phyloP scores from a whole-genome alignment of 768 basidiomycete species.

The Tulasnella sp. region DNA sequence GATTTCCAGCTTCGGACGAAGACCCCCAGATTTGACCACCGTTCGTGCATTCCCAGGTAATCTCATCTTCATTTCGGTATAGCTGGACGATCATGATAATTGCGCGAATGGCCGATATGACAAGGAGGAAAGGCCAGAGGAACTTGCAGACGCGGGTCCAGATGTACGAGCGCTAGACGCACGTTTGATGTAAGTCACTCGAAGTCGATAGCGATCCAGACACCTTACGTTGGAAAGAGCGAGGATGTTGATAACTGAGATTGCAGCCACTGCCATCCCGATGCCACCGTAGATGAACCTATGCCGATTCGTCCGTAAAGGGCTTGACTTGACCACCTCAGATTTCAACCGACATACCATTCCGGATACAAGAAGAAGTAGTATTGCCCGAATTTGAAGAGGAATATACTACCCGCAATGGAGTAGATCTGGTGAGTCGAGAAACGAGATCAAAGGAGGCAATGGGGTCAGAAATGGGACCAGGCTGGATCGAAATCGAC shows the following conservation, averaged over 20 bases:
- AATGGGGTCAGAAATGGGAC: slow-evolving; percentile 9
- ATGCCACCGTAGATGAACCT: slow-evolving; percentile 69
- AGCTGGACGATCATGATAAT: slow-evolving; percentile 69
- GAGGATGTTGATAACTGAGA: slow-evolving; percentile 47
- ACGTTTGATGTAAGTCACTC: background rate
- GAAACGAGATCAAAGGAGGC: background rate
- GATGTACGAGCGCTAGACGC: slow-evolving; percentile 54
- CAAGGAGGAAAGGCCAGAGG: slow-evolving; percentile 63
- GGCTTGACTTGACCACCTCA: background rate
- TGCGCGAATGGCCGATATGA: slow-evolving; percentile 54
- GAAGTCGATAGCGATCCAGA: background rate
- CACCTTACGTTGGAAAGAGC: slow-evolving; percentile 56
- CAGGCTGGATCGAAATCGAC: background rate
- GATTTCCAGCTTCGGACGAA: slow-evolving; percentile 41
- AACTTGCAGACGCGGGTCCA: slow-evolving; percentile 58
- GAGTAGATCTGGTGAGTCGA: slow-evolving; percentile 47
- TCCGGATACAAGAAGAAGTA: slow-evolving; percentile 59
- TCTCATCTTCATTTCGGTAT: slow-evolving; percentile 58
- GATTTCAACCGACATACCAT: slow-evolving; percentile 38
- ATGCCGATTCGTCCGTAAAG: background rate
- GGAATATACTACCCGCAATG: slow-evolving; percentile 55
- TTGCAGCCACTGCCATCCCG: slow-evolving; percentile 44
- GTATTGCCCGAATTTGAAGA: slow-evolving; percentile 54
- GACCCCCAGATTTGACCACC: slow-evolving; percentile 46
- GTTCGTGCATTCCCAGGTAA: slow-evolving; percentile 64